Evolutionary conservation across 352 stramenopile genomes (phyloP).

Genomic region (Thalassiosira livingstoniorum): DNA sequence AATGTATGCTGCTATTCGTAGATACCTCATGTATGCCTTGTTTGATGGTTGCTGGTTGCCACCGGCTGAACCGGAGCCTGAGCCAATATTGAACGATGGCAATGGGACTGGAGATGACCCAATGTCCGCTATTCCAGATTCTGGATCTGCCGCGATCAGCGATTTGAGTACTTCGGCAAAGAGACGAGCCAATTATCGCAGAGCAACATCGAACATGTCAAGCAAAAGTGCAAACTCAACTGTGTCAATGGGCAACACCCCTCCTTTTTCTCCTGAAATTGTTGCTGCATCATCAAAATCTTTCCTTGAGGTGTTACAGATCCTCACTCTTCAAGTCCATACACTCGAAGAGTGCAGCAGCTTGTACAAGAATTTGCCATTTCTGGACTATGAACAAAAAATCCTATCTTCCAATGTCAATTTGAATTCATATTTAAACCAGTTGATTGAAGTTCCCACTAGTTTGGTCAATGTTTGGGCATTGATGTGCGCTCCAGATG

Average conservation of each 20-base stretch:
- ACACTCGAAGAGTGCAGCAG: constrained; percentile 84
- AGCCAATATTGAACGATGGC: constrained; percentile 35
- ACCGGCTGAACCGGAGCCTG: constrained; percentile 66
- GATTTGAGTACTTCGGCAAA: background rate
- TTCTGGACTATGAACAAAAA: constrained; percentile 82
- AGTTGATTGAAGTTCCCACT: constrained; percentile 74
- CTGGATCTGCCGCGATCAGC: background rate
- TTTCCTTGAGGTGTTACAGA: constrained; percentile 86
- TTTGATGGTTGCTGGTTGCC: constrained; percentile 83
- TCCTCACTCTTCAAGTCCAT: constrained; percentile 86
- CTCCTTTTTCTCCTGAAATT: constrained; percentile 75
- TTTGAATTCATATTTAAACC: constrained; percentile 81
- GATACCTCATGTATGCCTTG: constrained; percentile 81
- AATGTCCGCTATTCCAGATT: background rate
- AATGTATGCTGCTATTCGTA: constrained; percentile 81
- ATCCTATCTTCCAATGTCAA: constrained; percentile 75
- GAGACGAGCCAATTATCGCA: constrained; percentile 27
- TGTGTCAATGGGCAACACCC: constrained; percentile 3
- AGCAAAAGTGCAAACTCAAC: constrained; percentile 38
- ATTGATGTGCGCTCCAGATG: constrained; percentile 68
- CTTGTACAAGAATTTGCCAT: constrained; percentile 71
- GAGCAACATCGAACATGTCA: constrained; percentile 41
- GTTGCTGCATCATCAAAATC: constrained; percentile 81
- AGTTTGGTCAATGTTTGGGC: constrained; percentile 82
- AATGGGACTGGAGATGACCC: constrained; percentile 48